Evolutionary conservation across 225 moss, liverwort and hornwort genomes (phyloP).

Genomic region (Physcomitrellopsis africana): DNA sequence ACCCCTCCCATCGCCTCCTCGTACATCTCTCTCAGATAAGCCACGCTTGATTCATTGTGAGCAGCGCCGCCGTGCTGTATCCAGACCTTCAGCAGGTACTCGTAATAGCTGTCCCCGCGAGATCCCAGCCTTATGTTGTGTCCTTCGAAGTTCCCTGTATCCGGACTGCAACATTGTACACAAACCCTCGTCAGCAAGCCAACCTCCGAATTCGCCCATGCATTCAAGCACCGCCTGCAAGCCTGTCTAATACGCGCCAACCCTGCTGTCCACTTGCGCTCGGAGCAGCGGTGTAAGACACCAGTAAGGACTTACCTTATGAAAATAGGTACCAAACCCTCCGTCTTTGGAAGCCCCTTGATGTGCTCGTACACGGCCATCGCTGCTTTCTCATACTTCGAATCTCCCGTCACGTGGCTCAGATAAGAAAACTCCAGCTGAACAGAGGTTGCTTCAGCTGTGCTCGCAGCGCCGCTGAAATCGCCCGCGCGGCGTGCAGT

Average conservation of each 20-base stretch:
- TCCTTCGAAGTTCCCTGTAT: constrained; percentile 85
- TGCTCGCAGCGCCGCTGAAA: constrained; percentile 86
- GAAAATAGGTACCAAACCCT: constrained; percentile 96
- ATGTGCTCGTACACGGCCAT: constrained; percentile 91
- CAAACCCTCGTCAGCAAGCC: background rate
- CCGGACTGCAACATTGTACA: constrained; percentile 59
- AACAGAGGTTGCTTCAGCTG: constrained; percentile 85
- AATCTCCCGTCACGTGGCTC: constrained; percentile 80
- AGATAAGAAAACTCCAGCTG: constrained; percentile 97
- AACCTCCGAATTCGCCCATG: constrained; percentile 5
- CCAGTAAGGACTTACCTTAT: constrained; percentile 67
- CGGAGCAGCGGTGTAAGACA: constrained; percentile 1
- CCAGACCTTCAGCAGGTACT: constrained; percentile 99
- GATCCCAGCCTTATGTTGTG: constrained; percentile 91
- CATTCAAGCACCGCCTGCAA: background rate
- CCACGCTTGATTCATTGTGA: constrained; percentile 70
- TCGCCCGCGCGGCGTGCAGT: constrained; percentile 68
- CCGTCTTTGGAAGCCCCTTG: constrained; percentile 79
- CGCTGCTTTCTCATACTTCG: constrained; percentile 77
- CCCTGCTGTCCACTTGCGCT: constrained; percentile 1
- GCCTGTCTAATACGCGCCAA: background rate
- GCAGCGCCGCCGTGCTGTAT: constrained; percentile 95
- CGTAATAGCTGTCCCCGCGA: constrained; percentile 99
- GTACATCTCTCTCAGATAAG: constrained; percentile 93
- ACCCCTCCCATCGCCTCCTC: constrained; percentile 97